Base-by-base conservation (phyloP, 306 rosid genomes). In the Pterocarpus santalinus region DNA sequence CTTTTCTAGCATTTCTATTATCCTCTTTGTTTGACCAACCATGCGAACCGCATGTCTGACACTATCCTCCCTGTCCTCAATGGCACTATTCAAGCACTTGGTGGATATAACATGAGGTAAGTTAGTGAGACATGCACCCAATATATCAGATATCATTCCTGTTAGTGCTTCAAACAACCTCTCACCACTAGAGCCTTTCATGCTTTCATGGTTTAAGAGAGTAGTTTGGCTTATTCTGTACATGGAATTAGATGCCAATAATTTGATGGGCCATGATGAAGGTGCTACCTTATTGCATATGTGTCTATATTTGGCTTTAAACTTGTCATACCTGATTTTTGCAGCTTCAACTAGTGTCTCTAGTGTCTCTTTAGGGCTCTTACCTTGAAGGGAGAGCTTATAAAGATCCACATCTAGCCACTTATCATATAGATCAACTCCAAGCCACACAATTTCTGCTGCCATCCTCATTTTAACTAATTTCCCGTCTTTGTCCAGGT, bases 91-190 rank as follows among this genome's bases (percentile, higher is more conserved):
- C 87, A 83, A 69, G 81, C 92, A 89, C 81, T 78, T 89, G 0
- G 30, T 17, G 4, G 86, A 82, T 86, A 95, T 85, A 69, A 77
- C 85, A 56, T 46, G 38, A 17, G 88, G 87, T 56, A 92, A 72
- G 86, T 95, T 92, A 38, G 88, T 83, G 66, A 92, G 83, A 81
- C 97, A 95, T 36, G 97, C 97, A 8, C 95, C 89, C 74, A 91
- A 46, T 63, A 91, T 89, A 60, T 88, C 97, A 66, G 91, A 77
- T 68, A 95, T 89, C 87, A 89, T 85, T 56, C 17, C 60, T 9
- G 44, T 84, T 36, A 91, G 67, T 66, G 41, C 90, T 56, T 70
- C 88, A 41, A 84, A 86, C 77, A 92, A 43, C 69, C 73, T 72
- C 84, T 90, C 90, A 47, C 83, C 55, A 0, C 69, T 36, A 6